Base-by-base conservation (phyloP, 768 basidiomycete genomes). In the Cystobasidium tubakii region DNA sequence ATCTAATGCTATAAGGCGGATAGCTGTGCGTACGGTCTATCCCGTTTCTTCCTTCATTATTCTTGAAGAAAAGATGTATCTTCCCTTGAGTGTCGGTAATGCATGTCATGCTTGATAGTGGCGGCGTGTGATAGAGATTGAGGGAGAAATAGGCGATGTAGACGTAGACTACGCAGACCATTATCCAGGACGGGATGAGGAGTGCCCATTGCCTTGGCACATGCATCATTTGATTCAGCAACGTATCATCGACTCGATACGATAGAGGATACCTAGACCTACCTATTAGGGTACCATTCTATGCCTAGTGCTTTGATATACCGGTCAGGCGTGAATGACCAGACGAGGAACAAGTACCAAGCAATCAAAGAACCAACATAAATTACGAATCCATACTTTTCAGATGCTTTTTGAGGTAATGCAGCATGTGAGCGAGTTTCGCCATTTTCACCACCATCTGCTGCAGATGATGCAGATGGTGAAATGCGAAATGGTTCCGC, bases 331-430 rank as follows among this genome's bases (percentile, higher is more conserved):
- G 90, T 83, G 43, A 92, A 80, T 0, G 88, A 90, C 91, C 91
- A 93, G 6, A 91, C 82, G 39, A 91, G 78, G 79, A 89, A 92
- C 29, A 89, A 78, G 66, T 85, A 80, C 79, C 89, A 92, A 1
- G 87, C 81, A 31, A 91, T 81, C 65, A 86, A 87, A 0, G 92
- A 92, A 0, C 87, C 87, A 10, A 88, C 87, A 88, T 88, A 90
- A 19, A 89, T 90, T 3, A 89, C 90, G 79, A 92, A 93, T n/a
- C 92, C 91, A 77, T 92, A 92, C 78, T 91, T 90, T 81, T 93
- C 91, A 60, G 72, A 73, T 13, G 63, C 34, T 27, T 65, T 65
- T 33, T 39, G 43, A 46, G 63, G 36, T 19, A 65, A n/a, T 9
- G 43, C 63, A 65, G 31, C 34, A 29, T 60, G 57, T 29, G 15